Base-by-base conservation (phyloP, 495 filamentous ascomycete species). In the Mycothermus thermophilus region DNA sequence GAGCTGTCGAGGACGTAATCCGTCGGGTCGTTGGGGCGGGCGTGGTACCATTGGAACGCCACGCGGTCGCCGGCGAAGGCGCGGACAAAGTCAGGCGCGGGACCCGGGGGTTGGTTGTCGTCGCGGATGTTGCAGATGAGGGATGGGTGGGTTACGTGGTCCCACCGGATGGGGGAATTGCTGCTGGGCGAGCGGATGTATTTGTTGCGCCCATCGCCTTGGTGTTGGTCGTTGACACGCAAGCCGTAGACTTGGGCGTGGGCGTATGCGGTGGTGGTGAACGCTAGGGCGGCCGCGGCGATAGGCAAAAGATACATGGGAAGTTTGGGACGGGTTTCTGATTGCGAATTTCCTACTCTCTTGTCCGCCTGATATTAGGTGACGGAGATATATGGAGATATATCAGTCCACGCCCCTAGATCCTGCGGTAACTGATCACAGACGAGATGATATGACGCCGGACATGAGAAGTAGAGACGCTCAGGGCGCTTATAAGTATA, bases 111-210 rank as follows among this genome's bases (percentile, higher is more conserved):
- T n/a, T n/a, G 29, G 5, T 5, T 46, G 19, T 42, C 45, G 35
- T 43, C 46, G 30, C 53, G 54, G 37, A 52, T 55, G 41, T 68
- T 67, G 51, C 66, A 69, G 25, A 51, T 58, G 40, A 69, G 60
- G 15, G 31, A 25, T 5, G 38, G 17, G 15, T 34, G 50, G 20
- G 34, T 43, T 27, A 68, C 40, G 41, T 66, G n/a, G n/a, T n/a
- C n/a, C n/a, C n/a, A 54, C 28, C 55, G 60, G 16, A 68, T 41
- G 18, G 40, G 40, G 7, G 33, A 18, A 30, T 42, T 42, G 28
- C 18, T 37, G 7, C 9, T 10, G 55, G 66, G 52, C 3, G 40
- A 46, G 11, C 64, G 54, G 46, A 66, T 57, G 43, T 63, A 60
- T 12, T 41, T 47, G 18, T 38, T 41, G 36, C 54, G 44, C 8